Conservation (phyloP, 768 basidiomycete species). For the Nidularia sp. region DNA sequence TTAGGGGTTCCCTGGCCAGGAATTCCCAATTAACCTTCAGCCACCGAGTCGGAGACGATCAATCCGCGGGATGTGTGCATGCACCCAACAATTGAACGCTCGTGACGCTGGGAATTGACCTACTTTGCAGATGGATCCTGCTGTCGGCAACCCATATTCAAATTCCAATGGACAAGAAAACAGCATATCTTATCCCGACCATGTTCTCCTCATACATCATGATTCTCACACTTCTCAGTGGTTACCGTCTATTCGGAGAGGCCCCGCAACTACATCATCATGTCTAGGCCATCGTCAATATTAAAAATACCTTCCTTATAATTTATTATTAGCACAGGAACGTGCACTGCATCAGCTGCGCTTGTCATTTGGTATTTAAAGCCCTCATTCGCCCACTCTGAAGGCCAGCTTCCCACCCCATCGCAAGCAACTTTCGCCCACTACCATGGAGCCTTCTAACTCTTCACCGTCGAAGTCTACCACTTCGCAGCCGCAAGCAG, state of each 20-base stretch:
- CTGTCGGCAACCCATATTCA: no score
- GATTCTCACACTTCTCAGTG: background rate
- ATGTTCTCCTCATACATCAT: background rate
- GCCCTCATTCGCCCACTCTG: background rate
- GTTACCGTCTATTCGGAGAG: background rate
- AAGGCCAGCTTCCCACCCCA: background rate
- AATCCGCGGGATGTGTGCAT: no score
- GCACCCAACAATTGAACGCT: no score
- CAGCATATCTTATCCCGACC: no score
- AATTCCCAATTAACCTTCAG: no score
- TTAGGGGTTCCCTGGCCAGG: no score
- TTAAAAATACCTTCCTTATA: background rate
- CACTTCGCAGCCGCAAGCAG: conserved; percentile 53
- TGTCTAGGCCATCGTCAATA: background rate
- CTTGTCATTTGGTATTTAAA: background rate
- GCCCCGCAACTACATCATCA: background rate
- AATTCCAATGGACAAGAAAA: no score
- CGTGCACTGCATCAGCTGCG: background rate
- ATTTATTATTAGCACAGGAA: background rate
- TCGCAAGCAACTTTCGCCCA: background rate
- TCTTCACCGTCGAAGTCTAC: conserved; percentile 29
- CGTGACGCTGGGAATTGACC: no score
- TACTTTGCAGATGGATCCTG: no score
- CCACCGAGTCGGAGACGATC: no score
- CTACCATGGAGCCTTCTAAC: conserved; percentile 9